Evolutionary conservation across 1,284 basidiomycete species (phyloP).

Genomic region (Leccinum solheimii): DNA sequence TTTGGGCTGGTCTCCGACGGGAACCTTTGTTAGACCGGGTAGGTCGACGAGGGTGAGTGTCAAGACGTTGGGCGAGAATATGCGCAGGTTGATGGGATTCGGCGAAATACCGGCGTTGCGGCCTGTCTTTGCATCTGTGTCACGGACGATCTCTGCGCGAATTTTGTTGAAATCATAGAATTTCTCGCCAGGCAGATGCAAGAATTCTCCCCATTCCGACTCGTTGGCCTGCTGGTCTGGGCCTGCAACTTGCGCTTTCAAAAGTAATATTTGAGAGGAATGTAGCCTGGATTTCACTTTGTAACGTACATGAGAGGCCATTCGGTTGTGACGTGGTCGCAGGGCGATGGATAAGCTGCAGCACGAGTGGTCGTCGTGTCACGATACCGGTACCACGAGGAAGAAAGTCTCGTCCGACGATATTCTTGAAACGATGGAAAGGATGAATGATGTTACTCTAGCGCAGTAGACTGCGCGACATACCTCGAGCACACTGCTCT

Average conservation of each 20-base stretch:
- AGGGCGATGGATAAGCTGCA: constrained; percentile 92
- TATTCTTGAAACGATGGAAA: constrained; percentile 62
- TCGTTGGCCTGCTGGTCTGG: constrained; percentile 74
- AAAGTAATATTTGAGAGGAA: constrained; percentile 6
- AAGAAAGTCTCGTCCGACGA: constrained; percentile 95
- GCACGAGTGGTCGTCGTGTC: constrained; percentile 90
- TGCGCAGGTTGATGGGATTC: constrained; percentile 93
- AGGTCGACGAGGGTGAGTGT: constrained; percentile 97
- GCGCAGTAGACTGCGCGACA: constrained; percentile 20
- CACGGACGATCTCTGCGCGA: constrained; percentile 91
- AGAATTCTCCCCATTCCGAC: constrained; percentile 98
- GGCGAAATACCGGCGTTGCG: constrained; percentile 97
- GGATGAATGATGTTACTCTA: constrained; percentile 1
- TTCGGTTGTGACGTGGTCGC: constrained; percentile 50
- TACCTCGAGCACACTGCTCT: constrained; percentile 86
- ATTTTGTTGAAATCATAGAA: constrained; percentile 98
- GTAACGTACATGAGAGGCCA: constrained; percentile 40
- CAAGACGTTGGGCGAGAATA: constrained; percentile 95
- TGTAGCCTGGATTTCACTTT: constrained; percentile 2
- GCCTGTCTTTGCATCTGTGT: constrained; percentile 97
- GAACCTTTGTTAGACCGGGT: constrained; percentile 94
- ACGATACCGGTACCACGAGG: constrained; percentile 98
- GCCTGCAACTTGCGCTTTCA: constrained; percentile 47
- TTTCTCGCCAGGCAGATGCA: constrained; percentile 94
- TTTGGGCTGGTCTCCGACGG: constrained; percentile 95